Conservation (phyloP, 164 flowering plant species). For the Liquidambar formosana region DNA sequence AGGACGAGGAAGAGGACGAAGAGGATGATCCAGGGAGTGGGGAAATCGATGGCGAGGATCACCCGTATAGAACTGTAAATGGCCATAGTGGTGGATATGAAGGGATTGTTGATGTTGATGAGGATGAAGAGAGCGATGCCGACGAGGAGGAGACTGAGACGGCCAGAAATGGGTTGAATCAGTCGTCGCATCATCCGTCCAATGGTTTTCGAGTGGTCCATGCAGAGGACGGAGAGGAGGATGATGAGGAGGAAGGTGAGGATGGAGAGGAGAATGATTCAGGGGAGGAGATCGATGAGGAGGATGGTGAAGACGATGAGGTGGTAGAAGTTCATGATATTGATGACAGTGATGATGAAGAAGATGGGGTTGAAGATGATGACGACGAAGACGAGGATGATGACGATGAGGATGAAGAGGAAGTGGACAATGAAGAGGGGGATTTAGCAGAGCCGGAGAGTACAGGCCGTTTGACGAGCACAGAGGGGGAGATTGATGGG, state of each 20-base stretch:
- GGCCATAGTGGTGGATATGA: conserved; percentile 47
- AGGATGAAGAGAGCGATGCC: conserved; percentile 85
- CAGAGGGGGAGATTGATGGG: conserved; percentile 94
- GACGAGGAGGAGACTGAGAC: conserved; percentile 81
- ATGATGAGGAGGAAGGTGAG: conserved; percentile 53
- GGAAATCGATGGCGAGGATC: conserved; percentile 80
- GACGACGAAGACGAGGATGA: conserved; percentile 63
- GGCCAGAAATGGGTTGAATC: conserved; percentile 29
- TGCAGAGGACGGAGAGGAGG: conserved; percentile 25
- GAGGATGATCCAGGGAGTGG: conserved; percentile 96
- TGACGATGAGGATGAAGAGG: conserved; percentile 66
- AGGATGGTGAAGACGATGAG: conserved; percentile 68
- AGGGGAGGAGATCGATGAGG: conserved; percentile 69
- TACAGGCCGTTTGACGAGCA: conserved; percentile 49
- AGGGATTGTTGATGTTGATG: conserved; percentile 75
- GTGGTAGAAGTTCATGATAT: conserved; percentile 62
- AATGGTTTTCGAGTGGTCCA: conserved; percentile 61
- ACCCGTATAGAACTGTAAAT: conserved; percentile 40
- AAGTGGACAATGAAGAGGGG: conserved; percentile 72
- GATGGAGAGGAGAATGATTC: conserved; percentile 63
- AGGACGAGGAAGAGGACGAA: conserved; percentile 78
- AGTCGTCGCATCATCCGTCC: conserved; percentile 19
- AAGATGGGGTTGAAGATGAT: conserved; percentile 53
- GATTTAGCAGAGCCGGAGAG: conserved; percentile 46
- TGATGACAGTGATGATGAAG: conserved; percentile 67